phyloP scores from a whole-genome alignment of 1,139 yeast species.

The Candida sp. region DNA sequence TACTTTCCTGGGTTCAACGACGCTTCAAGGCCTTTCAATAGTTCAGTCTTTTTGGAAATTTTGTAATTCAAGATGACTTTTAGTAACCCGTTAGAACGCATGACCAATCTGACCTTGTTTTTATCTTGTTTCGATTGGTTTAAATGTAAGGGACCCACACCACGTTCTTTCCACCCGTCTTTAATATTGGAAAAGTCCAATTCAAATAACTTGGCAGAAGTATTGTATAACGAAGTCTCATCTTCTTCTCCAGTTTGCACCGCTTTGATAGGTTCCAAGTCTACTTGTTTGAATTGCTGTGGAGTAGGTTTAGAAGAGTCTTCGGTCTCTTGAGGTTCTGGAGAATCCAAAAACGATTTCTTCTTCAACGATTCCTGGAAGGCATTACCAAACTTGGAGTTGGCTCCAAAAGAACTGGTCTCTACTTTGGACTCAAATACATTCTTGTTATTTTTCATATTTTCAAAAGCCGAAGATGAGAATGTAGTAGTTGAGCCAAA shows the following conservation, averaged over 20 bases:
- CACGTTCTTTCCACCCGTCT: constrained; percentile 95
- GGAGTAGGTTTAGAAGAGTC: constrained; percentile 10
- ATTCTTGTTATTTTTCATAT: constrained; percentile 23
- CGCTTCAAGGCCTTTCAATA: constrained; percentile 80
- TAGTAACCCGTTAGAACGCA: constrained; percentile 88
- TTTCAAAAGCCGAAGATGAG: constrained; percentile 37
- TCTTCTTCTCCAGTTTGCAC: constrained; percentile 89
- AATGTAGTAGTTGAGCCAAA: constrained; percentile 53
- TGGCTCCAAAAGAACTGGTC: constrained; percentile 48
- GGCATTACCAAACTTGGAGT: constrained; percentile 57
- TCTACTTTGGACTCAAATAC: constrained; percentile 27
- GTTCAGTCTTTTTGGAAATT: constrained; percentile 51
- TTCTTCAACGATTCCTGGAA: constrained; percentile 47
- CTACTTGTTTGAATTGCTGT: constrained; percentile 48
- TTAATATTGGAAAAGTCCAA: constrained; percentile 59
- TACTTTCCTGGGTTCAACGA: constrained; percentile 79
- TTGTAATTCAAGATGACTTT: constrained; percentile 81
- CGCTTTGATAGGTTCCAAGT: constrained; percentile 47
- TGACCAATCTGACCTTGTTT: constrained; percentile 55
- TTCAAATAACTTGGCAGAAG: constrained; percentile 79
- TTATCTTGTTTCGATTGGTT: constrained; percentile 48
- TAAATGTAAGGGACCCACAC: constrained; percentile 82
- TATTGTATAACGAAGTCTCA: constrained; percentile 65
- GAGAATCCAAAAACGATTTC: constrained; percentile 51
- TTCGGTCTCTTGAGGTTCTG: constrained; percentile 8